phyloP scores from a whole-genome alignment of 805 yeast genomes.

The Candida vartiovaarae region DNA sequence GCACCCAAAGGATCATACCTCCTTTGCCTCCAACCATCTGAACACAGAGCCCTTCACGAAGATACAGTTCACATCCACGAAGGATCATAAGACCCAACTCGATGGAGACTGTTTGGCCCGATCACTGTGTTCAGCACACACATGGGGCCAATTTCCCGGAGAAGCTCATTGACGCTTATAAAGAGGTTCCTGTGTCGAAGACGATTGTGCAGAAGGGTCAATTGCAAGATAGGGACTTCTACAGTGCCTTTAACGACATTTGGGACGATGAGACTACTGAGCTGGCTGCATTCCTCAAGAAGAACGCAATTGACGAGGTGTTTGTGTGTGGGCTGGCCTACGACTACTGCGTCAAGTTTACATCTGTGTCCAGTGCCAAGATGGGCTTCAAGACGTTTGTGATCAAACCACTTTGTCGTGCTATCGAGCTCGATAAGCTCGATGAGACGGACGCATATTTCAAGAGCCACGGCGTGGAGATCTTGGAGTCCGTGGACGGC shows the following conservation, averaged over 20 bases:
- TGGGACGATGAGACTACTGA: constrained; percentile 73
- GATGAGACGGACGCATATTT: constrained; percentile 30
- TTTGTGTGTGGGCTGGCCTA: constrained; percentile 77
- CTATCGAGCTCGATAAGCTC: constrained; percentile 43
- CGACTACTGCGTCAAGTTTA: constrained; percentile 77
- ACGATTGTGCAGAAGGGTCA: constrained; percentile 65
- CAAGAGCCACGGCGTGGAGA: constrained; percentile 26
- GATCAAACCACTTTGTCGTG: constrained; percentile 44
- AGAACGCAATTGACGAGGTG: constrained; percentile 48
- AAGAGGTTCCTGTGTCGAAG: constrained; percentile 28
- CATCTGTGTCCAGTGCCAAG: constrained; percentile 61
- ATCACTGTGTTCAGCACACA: constrained; percentile 75
- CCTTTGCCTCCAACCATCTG: constrained; percentile 71
- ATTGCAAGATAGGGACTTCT: constrained; percentile 68
- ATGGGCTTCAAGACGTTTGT: constrained; percentile 62
- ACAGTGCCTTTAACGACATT: constrained; percentile 78
- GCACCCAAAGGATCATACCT: constrained; percentile 76
- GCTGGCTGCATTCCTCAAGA: constrained; percentile 40
- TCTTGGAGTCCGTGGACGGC: constrained; percentile 15
- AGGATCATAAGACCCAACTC: constrained; percentile 24
- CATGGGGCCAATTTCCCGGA: constrained; percentile 58
- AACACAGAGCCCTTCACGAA: constrained; percentile 42
- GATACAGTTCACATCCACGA: constrained; percentile 45
- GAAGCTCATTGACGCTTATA: constrained; percentile 33
- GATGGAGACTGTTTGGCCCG: constrained; percentile 74